phyloP scores from a whole-genome alignment of 768 basidiomycete species.

The Lentinula raphanica region DNA sequence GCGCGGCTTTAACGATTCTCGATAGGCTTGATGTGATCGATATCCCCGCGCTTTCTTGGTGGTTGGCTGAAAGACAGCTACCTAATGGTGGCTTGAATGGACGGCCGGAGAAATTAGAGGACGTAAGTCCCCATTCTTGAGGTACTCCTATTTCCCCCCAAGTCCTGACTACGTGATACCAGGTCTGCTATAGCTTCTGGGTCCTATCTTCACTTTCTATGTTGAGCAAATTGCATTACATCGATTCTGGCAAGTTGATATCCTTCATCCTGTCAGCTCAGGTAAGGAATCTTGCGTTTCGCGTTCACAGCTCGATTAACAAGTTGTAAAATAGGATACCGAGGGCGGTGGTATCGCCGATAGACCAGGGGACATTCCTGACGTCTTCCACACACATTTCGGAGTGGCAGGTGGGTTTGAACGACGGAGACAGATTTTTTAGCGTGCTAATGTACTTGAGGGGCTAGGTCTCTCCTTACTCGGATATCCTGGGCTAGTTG shows the following conservation, averaged over 20 bases:
- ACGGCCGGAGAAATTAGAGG: constrained; percentile 95
- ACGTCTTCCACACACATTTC: constrained; percentile 96
- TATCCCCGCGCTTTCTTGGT: constrained; percentile 77
- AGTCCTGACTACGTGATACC: not conserved
- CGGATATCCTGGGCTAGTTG: constrained; percentile 78
- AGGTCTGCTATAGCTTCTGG: constrained; percentile 99
- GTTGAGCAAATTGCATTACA: constrained; percentile 78
- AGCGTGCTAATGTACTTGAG: not conserved
- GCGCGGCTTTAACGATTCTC: constrained; percentile 82
- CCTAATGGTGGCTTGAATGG: constrained; percentile 94
- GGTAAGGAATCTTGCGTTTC: constrained; percentile 32
- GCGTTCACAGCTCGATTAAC: not conserved
- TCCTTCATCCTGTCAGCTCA: constrained; percentile 87
- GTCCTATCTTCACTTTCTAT: constrained; percentile 87
- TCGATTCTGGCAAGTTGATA: constrained; percentile 73
- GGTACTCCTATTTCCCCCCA: not conserved
- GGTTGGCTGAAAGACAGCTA: constrained; percentile 91
- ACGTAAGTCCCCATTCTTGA: constrained; percentile 48
- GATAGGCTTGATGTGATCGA: constrained; percentile 80
- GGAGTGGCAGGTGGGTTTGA: constrained; percentile 69
- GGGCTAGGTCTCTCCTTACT: constrained; percentile 74
- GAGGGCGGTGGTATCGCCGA: constrained; percentile 94
- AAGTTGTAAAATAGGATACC: constrained; percentile 50
- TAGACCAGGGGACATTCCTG: constrained; percentile 86
- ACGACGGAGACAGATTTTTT: not conserved